phyloP scores from a whole-genome alignment of 805 yeast species.

The Candida morakotiae region DNA sequence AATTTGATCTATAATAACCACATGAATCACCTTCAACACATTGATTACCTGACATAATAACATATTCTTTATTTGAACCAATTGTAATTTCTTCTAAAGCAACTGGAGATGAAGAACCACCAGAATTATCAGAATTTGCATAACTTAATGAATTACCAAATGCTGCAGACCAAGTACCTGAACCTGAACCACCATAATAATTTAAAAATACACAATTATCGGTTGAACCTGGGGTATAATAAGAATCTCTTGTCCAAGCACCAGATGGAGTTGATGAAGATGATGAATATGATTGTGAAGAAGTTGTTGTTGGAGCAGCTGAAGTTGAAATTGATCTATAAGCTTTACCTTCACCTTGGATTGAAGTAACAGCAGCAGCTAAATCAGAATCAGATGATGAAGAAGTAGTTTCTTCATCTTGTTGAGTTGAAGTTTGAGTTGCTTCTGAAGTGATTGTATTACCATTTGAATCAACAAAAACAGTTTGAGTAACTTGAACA shows the following conservation, averaged over 20 bases:
- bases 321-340: constrained; percentile 17
- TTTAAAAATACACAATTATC: constrained; percentile 78
- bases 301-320: constrained; percentile 19
- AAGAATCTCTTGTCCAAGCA: constrained; percentile 72
- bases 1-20: constrained; percentile 81
- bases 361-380: constrained; percentile 10
- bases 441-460: constrained; percentile 26
- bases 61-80: constrained; percentile 71
- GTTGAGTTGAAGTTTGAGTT: constrained; percentile 18
- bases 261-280: constrained; percentile 33
- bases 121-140: constrained; percentile 71
- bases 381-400: too few species aligned
- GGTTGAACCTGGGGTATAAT: constrained; percentile 70
- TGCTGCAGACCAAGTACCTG: constrained; percentile 82
- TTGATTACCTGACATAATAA: constrained; percentile 71
- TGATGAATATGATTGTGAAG: constrained; percentile 18
- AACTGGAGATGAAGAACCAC: constrained; percentile 65
- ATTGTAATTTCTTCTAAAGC: constrained; percentile 67
- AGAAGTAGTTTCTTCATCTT: constrained; percentile 12
- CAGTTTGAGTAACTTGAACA: constrained; percentile 76
- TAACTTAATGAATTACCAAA: constrained; percentile 93
- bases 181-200: constrained; percentile 83
- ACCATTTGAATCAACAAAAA: constrained; percentile 61
- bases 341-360: constrained; percentile 7
- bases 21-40: constrained; percentile 62